Conservation (phyloP, 345 rosid genomes). For the Brassica incana region DNA sequence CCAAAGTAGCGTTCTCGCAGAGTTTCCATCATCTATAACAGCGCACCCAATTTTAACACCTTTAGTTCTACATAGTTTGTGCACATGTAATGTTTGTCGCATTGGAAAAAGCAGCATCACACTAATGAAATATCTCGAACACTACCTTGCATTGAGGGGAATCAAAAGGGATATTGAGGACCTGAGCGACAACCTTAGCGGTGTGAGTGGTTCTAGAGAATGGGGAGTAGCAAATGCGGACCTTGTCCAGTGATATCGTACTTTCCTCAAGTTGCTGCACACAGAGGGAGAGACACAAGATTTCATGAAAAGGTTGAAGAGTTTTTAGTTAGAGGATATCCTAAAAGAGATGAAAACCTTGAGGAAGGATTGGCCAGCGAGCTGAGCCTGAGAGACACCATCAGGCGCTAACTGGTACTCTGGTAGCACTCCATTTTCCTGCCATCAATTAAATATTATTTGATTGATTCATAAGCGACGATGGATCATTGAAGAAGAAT, state of each 20-base stretch:
- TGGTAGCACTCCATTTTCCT: constrained; percentile 74
- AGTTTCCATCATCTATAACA: constrained; percentile 64
- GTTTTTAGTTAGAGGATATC: neutral
- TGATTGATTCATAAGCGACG: neutral
- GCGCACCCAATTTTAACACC: neutral
- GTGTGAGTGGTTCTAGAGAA: constrained; percentile 88
- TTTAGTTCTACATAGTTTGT: neutral
- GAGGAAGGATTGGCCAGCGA: constrained; percentile 72
- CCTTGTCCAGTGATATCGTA: constrained; percentile 52
- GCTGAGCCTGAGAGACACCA: constrained; percentile 70
- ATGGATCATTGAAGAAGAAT: neutral
- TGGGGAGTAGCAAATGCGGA: constrained; percentile 88
- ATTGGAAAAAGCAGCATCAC: neutral
- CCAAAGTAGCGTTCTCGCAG: constrained; percentile 94
- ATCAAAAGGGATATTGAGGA: constrained; percentile 62
- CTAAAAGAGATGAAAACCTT: constrained; percentile 41
- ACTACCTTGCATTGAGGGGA: constrained; percentile 72
- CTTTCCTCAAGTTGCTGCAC: constrained; percentile 73
- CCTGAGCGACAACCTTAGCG: constrained; percentile 69
- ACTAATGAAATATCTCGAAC: neutral
- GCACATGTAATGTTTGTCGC: neutral
- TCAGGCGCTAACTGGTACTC: constrained; percentile 72
- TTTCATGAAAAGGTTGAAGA: neutral
- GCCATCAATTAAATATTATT: neutral
- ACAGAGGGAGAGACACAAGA: neutral